These are phyloP conservation scores for Mycena belliarum DNA, from an alignment of 768 basidiomycete species.

Conservation along the genomic window DNA sequence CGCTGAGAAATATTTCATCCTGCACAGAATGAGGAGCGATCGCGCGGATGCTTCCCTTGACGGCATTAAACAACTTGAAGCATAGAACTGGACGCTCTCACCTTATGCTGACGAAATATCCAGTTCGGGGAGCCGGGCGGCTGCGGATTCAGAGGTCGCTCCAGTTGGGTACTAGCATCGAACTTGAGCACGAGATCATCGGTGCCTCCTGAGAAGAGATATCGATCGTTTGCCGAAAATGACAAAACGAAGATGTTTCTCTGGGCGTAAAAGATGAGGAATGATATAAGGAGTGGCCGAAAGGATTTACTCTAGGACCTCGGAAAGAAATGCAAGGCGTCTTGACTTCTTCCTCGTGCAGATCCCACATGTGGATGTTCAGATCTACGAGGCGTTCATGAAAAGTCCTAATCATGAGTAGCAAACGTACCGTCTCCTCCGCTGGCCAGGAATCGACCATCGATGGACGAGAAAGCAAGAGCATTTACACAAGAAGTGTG, in stretches of 20 bases:
- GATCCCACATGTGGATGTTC: conserved; percentile 63
- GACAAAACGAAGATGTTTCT: conserved; percentile 70
- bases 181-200: conserved; percentile 54
- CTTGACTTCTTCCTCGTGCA: conserved; percentile 57
- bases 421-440: conserved; percentile 65
- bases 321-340: conserved; percentile 41
- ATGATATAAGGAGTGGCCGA: conserved; percentile 2
- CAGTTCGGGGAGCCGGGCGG: conserved; percentile 19
- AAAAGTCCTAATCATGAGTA: not conserved
- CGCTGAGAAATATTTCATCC: conserved; percentile 70
- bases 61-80: not conserved
- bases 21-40: conserved; percentile 66
- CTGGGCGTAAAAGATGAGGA: conserved; percentile 35
- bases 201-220: conserved; percentile 65
- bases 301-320: conserved; percentile 47
- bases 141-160: conserved; percentile 18
- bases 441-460: conserved; percentile 64
- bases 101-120: conserved; percentile 34
- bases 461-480: conserved; percentile 59
- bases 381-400: conserved; percentile 43
- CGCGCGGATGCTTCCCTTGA: conserved; percentile 64
- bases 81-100: conserved; percentile 18
- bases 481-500: conserved; percentile 70
- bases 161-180: conserved; percentile 47
- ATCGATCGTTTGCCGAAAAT: conserved; percentile 68